Evolutionary conservation across 1,284 basidiomycete genomes (phyloP), one percentile per base, ranked within the genome.

Genomic region (Kalmanozyma brasiliensis): DNA sequence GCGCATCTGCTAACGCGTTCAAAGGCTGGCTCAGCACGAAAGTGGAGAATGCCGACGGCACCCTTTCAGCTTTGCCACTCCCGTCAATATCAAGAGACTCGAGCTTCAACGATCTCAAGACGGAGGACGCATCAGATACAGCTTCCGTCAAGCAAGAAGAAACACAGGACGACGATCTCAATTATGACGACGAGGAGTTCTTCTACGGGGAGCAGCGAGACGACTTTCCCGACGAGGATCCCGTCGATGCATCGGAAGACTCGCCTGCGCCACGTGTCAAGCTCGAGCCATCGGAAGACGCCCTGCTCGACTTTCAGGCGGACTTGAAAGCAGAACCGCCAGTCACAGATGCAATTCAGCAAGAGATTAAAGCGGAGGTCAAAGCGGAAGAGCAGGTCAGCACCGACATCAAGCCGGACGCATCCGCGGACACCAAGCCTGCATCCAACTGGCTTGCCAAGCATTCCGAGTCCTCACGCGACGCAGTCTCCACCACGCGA

Each of bases 81-180:
- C 43, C 55, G 19, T 11, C 46, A 10, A 32, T 37, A 11, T 34
- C 46, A 2, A 30, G 37, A 5, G 24, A 42, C 13, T 41, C 44
- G 7, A 48, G 38, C 8, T 29, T 17, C 22, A 24, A 37, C 7
- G 47, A 47, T 0, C 20, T 83, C 85, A 57, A 73, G 76, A 10
- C 85, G 84, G 85, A 65, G 84, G 34, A 77, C 42, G 38, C 34
- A 8, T 32, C 30, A 41, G 43, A 65, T 60, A 19, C 74, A 76
- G 5, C 77, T 77, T 77, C 82, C 57, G 53, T 82, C 81, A 69
- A 80, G 29, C 65, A 73, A 34, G 67, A 74, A 24, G 76, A 78
- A 44, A 80, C 78, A 1, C 58, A 74, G 24, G 57, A 52, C 0
- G 49, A 56, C 19, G 49, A 43, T 37, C 49, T 71, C 9, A 64